These are phyloP conservation scores for Solanum boliviense DNA, from an alignment of 257 asterid genomes.

Conservation along the genomic window DNA sequence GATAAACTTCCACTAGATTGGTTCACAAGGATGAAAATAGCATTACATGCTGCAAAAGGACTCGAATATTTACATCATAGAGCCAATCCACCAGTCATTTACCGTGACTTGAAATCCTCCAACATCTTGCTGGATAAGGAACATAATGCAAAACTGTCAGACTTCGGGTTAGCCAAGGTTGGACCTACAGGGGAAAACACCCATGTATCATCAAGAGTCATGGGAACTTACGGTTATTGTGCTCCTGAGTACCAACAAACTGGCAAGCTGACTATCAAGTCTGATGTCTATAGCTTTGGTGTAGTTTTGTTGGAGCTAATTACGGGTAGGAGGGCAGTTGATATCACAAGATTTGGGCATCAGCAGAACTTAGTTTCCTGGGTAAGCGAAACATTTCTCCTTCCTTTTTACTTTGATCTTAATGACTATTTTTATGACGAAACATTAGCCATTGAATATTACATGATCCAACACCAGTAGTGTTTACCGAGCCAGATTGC, in stretches of 20 bases:
- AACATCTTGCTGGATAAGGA: conserved; percentile 66
- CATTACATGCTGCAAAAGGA: conserved; percentile 73
- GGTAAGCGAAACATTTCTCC: conserved; percentile 28
- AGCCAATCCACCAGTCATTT: conserved; percentile 84
- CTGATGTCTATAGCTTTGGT: conserved; percentile 77
- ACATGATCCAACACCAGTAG: neutral
- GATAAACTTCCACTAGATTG: conserved; percentile 45
- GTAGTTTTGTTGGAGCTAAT: conserved; percentile 73
- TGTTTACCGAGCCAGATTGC: neutral
- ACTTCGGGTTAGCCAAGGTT: conserved; percentile 85
- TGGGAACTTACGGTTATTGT: conserved; percentile 91
- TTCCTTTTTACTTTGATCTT: neutral
- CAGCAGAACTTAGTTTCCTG: conserved; percentile 58
- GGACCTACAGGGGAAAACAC: conserved; percentile 85
- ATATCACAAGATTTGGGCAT: conserved; percentile 21
- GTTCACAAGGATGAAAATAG: conserved; percentile 77
- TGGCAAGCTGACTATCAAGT: conserved; percentile 70
- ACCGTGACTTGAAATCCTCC: conserved; percentile 81
- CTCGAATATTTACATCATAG: conserved; percentile 73
- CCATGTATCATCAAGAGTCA: conserved; percentile 78
- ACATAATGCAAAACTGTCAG: conserved; percentile 74
- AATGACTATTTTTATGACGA: neutral
- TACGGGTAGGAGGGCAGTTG: conserved; percentile 65
- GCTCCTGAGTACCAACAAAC: conserved; percentile 90
- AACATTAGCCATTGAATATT: neutral